These are phyloP conservation scores for Kwoniella botswanensis DNA, from an alignment of 768 basidiomycete genomes.

Conservation along the genomic window DNA sequence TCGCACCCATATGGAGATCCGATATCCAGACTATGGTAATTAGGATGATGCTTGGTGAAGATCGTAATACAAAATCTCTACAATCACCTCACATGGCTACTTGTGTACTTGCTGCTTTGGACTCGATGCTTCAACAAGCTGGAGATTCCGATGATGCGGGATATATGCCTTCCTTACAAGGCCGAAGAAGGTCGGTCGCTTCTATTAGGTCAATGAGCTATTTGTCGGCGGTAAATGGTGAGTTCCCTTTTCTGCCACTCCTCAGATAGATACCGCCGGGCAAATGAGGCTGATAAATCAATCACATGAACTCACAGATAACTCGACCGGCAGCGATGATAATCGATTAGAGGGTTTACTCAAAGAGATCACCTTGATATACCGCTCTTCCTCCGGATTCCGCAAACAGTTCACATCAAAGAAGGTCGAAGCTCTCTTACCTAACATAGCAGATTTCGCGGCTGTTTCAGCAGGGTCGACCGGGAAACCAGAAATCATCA, in stretches of 20 bases:
- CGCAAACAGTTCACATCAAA: constrained; percentile 34
- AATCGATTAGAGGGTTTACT: constrained; percentile 34
- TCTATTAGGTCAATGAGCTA: constrained; percentile 36
- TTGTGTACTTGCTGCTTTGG: constrained; percentile 72
- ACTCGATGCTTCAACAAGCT: constrained; percentile 62
- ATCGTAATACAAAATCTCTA: constrained; percentile 26
- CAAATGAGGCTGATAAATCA: neutral
- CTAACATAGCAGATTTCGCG: constrained; percentile 47
- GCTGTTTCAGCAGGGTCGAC: constrained; percentile 35
- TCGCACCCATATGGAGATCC: constrained; percentile 72
- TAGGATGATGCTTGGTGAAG: constrained; percentile 68
- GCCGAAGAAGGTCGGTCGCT: constrained; percentile 38
- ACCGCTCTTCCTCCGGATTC: constrained; percentile 37
- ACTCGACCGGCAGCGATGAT: constrained; percentile 6
- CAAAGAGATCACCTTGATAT: constrained; percentile 31
- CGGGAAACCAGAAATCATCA: constrained; percentile 20
- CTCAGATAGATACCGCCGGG: neutral
- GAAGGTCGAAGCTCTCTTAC: constrained; percentile 40
- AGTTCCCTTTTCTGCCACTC: neutral
- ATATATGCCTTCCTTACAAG: constrained; percentile 17
- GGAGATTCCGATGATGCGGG: constrained; percentile 38
- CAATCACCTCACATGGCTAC: constrained; percentile 63
- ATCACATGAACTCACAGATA: neutral
- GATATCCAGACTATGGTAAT: constrained; percentile 72
- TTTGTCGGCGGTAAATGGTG: constrained; percentile 29